These are phyloP conservation scores for Kwoniella pini DNA, from an alignment of 768 basidiomycete genomes.

Conservation along the genomic window DNA sequence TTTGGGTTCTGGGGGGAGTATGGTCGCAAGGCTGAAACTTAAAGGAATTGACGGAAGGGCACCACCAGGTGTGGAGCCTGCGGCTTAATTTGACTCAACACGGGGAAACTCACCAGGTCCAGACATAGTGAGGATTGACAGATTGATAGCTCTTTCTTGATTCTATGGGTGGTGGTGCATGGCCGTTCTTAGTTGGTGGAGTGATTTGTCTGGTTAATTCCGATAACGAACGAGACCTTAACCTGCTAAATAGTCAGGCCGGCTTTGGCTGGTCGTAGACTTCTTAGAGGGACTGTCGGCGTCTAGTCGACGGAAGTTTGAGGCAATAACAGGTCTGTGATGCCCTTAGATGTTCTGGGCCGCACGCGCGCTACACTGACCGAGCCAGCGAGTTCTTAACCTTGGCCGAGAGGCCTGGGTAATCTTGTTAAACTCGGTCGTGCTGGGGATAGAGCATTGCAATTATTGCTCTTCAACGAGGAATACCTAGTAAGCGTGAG, in stretches of 20 bases:
- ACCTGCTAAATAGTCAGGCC: conserved; percentile 86
- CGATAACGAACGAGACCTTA: conserved; percentile 92
- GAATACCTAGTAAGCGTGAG: conserved; percentile 85
- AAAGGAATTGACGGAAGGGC: conserved; percentile 81
- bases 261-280: conserved; percentile 71
- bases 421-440: conserved; percentile 78
- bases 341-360: conserved; percentile 89
- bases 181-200: conserved; percentile 84
- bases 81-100: conserved; percentile 77
- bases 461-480: conserved; percentile 88
- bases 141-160: conserved; percentile 82
- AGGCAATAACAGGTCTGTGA: conserved; percentile 91
- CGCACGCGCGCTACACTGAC: conserved; percentile 84
- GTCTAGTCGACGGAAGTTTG: conserved; percentile 80
- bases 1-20: conserved; percentile 78
- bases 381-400: conserved; percentile 77
- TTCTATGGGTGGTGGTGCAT: conserved; percentile 85
- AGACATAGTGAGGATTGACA: conserved; percentile 74
- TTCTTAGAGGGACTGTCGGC: conserved; percentile 85
- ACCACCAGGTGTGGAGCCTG: conserved; percentile 78
- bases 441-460: conserved; percentile 86
- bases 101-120: conserved; percentile 73
- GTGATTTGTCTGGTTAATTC: conserved; percentile 97
- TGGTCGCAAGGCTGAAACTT: conserved; percentile 75
- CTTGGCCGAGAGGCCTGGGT: conserved; percentile 74